Percentiles rank a stretch among this genome's conserved stretches.
phyloP scores from a whole-genome alignment of 2,329 filamentous ascomycete species.

The Microcyclospora pomicola region DNA sequence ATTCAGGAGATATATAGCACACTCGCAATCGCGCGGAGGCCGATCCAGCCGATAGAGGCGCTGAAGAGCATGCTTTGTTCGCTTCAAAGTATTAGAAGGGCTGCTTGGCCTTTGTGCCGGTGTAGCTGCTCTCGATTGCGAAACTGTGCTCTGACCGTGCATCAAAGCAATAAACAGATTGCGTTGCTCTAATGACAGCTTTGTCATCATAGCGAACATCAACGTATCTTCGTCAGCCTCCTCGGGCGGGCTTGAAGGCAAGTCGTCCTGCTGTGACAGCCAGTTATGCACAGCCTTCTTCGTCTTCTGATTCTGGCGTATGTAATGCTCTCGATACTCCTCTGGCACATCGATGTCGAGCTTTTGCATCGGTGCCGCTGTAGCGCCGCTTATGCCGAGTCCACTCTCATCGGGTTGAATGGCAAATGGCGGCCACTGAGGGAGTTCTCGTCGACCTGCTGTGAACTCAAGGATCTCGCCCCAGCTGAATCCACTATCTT shows the following conservation, averaged over 20 bases:
- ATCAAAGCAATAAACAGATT: conserved; percentile 73
- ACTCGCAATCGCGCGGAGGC: conserved; percentile 70
- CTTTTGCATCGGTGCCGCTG: conserved; percentile 52
- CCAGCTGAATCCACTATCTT: conserved; percentile 66
- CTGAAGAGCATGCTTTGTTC: conserved; percentile 66
- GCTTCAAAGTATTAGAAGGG: conserved; percentile 54
- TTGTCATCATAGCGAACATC: conserved; percentile 84
- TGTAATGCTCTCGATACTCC: conserved; percentile 83
- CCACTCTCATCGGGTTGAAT: conserved; percentile 43
- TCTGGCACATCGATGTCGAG: conserved; percentile 90
- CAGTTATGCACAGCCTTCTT: conserved; percentile 82
- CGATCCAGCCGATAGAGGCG: conserved; percentile 64
- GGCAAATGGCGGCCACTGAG: conserved; percentile 77
- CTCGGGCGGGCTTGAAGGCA: conserved; percentile 60
- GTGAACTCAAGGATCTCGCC: conserved; percentile 90
- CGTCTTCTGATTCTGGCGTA: conserved; percentile 83
- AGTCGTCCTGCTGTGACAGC: conserved; percentile 67
- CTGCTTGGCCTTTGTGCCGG: conserved; percentile 31
- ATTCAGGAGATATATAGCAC: conserved; percentile 71
- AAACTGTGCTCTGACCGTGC: conserved; percentile 39
- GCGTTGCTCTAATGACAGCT: conserved; percentile 60
- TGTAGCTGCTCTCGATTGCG: conserved; percentile 51
- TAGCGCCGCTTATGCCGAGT: conserved; percentile 41
- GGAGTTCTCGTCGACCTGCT: conserved; percentile 73
- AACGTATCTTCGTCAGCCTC: conserved; percentile 92